Base-by-base conservation (phyloP, 345 rosid genomes). In the Clarkia xantiana region DNA sequence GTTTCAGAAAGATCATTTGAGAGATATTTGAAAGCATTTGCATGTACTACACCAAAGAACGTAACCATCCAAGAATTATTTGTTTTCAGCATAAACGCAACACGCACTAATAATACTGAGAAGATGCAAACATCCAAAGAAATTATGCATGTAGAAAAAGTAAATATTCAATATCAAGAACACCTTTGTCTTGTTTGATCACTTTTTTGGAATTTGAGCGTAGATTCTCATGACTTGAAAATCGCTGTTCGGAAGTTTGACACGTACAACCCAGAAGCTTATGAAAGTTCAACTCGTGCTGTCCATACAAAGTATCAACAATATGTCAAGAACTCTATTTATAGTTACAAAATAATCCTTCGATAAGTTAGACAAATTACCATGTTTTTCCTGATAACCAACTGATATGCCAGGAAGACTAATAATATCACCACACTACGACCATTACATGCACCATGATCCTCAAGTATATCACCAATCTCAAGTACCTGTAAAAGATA, bases 201-300 rank as follows among this genome's bases (percentile, higher is more conserved):
- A 42, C 48, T 36, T 52, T 54, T 56, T 69, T 60, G 29, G 74
- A 66, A 51, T 23, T 55, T 29, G 55, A 57, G 34, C 45, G 49
- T 46, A 49, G 57, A 34, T 49, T 20, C 16, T 39, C 67, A 50
- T 45, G 49, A 44, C 64, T 66, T 14, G 82, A 71, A 47, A 60
- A 70, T 67, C 72, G 76, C 70, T 74, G 76, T 65, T 73, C 86
- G 52, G 64, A 62, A 47, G 52, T 73, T 76, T 70, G 86, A 54
- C 91, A 86, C 58, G 64, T 55, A 55, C 84, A 76, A 60, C 85
- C 80, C 58, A 86, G 59, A 18, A 90, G 76, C 75, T 90, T 86
- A 63, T 83, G 95, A 66, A 83, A 86, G 52, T 90, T 90, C 69
- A 86, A 63, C 62, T 71, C 76, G 73, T 86, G 82, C 97, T 86